Conservation (phyloP, 768 basidiomycete genomes). For the Crucibulum laeve region DNA sequence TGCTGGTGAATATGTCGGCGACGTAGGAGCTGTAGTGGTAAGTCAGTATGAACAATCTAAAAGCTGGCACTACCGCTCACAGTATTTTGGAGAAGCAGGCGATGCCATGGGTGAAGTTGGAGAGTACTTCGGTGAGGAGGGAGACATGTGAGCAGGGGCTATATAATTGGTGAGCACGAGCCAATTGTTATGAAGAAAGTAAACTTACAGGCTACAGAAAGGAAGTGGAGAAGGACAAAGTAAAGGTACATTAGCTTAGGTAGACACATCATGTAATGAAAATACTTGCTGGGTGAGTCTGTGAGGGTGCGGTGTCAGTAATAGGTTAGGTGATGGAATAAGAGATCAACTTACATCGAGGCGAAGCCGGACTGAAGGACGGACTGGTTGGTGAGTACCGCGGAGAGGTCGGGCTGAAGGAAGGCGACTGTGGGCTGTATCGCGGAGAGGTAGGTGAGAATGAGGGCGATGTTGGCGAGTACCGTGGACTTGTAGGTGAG, state of each 20-base stretch:
- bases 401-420: constrained; percentile 87
- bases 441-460: constrained; percentile 84
- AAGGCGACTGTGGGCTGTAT: constrained; percentile 87
- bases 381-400: constrained; percentile 88
- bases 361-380: constrained; percentile 92
- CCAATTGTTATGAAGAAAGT: neutral
- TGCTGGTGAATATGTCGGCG: constrained; percentile 83
- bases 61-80: constrained; percentile 37
- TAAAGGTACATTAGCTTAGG: constrained; percentile 18
- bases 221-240: constrained; percentile 2
- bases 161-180: constrained; percentile 7
- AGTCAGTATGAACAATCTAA: constrained; percentile 9
- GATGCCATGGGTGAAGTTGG: constrained; percentile 90
- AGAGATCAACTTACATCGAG: constrained; percentile 64
- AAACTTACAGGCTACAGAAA: constrained; percentile 71
- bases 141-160: constrained; percentile 83
- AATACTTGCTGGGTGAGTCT: constrained; percentile 79
- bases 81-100: constrained; percentile 90
- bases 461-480: constrained; percentile 80
- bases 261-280: constrained; percentile 1
- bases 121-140: constrained; percentile 89
- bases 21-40: constrained; percentile 63
- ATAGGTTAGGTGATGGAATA: constrained; percentile 1
- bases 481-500: constrained; percentile 82
- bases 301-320: constrained; percentile 15